Percentiles rank a stretch among this genome's conserved stretches.
Evolutionary conservation across 495 filamentous ascomycete genomes (phyloP).

Genomic region (Trichoderma virens): DNA sequence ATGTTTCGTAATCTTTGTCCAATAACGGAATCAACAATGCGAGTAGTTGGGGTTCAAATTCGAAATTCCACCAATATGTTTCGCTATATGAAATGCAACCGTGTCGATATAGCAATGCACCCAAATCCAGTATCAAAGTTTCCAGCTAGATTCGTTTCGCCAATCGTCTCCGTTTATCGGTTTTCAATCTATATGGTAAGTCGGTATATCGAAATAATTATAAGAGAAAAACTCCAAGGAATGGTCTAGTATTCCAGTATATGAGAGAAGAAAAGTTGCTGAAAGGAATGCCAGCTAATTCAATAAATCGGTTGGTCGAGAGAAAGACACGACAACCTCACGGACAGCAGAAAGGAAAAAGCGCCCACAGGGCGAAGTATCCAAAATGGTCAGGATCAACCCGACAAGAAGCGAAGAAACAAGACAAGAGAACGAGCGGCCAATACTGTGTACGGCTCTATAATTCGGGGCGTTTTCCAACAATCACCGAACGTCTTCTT

Average conservation of each 20-base stretch:
- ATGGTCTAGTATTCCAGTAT: too few species aligned
- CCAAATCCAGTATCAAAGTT: neutral
- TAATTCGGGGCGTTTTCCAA: neutral
- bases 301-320: neutral
- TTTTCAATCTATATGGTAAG: neutral
- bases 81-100: neutral
- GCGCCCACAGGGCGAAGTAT: constrained; percentile 15
- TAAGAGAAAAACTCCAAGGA: neutral
- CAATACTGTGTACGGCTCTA: neutral
- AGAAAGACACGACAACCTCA: neutral
- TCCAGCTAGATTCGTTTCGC: neutral
- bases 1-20: neutral
- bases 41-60: neutral
- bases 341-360: constrained; percentile 13
- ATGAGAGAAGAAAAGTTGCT: neutral
- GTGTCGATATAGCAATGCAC: neutral
- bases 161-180: constrained; percentile 1
- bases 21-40: neutral
- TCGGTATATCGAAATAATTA: neutral
- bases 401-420: constrained; percentile 37
- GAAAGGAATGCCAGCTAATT: neutral
- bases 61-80: neutral
- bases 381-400: constrained; percentile 43
- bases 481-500: neutral
- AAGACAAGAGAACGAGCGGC: neutral